Percentiles rank a stretch among this genome's conserved stretches.
Conservation (phyloP, 495 filamentous ascomycete species). For the Penicillium arizonense region DNA sequence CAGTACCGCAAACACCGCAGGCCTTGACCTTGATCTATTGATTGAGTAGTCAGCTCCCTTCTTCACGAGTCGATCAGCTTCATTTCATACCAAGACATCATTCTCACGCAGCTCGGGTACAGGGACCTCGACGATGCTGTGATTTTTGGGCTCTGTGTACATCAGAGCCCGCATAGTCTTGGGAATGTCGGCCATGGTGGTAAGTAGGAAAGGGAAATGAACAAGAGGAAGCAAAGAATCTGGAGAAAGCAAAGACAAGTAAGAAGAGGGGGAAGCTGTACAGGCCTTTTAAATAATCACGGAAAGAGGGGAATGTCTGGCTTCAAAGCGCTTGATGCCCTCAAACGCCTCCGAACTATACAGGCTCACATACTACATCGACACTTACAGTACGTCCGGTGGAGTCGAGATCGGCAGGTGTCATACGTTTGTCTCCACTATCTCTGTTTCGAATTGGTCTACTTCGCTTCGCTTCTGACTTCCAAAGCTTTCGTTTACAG, state of each 20-base stretch:
- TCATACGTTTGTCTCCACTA: constrained; percentile 3
- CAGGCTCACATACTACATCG: neutral
- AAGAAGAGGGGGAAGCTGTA: neutral
- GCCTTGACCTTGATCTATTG: constrained; percentile 55
- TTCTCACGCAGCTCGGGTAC: constrained; percentile 58
- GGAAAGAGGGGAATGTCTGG: constrained; percentile 2
- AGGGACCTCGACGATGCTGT: constrained; percentile 57
- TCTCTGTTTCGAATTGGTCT: neutral
- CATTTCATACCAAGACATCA: constrained; percentile 50
- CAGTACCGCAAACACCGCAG: constrained; percentile 69
- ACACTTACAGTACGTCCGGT: neutral
- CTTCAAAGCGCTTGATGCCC: neutral
- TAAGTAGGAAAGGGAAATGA: neutral
- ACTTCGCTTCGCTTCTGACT: too few species aligned
- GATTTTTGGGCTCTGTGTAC: constrained; percentile 61
- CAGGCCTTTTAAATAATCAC: neutral
- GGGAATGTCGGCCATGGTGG: constrained; percentile 38
- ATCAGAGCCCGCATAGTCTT: constrained; percentile 61
- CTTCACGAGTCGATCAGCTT: neutral
- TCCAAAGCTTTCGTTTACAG: too few species aligned
- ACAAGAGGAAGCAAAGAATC: neutral
- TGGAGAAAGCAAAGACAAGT: neutral
- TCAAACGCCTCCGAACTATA: neutral
- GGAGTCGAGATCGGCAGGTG: constrained; percentile 6
- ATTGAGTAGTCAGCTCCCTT: neutral